These are phyloP conservation scores for Citrus reticulata DNA, from an alignment of 345 rosid species.

Conservation along the genomic window DNA sequence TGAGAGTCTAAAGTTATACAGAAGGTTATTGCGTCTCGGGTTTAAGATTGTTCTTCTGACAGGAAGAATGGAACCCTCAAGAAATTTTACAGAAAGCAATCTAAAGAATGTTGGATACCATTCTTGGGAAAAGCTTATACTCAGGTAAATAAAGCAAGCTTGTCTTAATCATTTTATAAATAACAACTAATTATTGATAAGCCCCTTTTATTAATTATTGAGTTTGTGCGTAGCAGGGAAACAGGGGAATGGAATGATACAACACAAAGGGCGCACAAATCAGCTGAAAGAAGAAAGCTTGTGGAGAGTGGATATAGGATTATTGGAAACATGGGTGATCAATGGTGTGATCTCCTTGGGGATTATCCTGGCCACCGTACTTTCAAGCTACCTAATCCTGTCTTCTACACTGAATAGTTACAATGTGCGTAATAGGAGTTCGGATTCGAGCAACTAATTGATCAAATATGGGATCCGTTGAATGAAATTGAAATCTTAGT, in stretches of 20 bases:
- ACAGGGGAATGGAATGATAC: slow-evolving; percentile 11
- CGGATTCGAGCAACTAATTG: too few relatives aligned
- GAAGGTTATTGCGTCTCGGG: slow-evolving; percentile 22
- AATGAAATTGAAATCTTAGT: too few relatives aligned
- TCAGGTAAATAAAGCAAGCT: slow-evolving; percentile 26
- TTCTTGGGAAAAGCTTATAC: slow-evolving; percentile 29
- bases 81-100: slow-evolving; percentile 19
- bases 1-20: slow-evolving; percentile 29
- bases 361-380: slow-evolving; percentile 20
- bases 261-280: slow-evolving; percentile 26
- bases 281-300: slow-evolving; percentile 27
- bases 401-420: slow-evolving; percentile 16
- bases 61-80: slow-evolving; percentile 18
- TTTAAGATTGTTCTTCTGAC: slow-evolving; percentile 33
- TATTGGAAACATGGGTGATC: slow-evolving; percentile 45
- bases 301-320: slow-evolving; percentile 34
- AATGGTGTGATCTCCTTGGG: slow-evolving; percentile 40
- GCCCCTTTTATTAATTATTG: neutral
- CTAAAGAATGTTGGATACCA: slow-evolving; percentile 31
- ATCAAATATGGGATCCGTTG: too few relatives aligned
- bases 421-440: too few relatives aligned
- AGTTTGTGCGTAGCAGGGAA: slow-evolving; percentile 6
- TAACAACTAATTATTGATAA: too few relatives aligned
- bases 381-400: slow-evolving; percentile 46
- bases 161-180: too few relatives aligned